phyloP scores from a whole-genome alignment of 371 early-diverging fungal genomes.

The Apophysomyces variabilis region DNA sequence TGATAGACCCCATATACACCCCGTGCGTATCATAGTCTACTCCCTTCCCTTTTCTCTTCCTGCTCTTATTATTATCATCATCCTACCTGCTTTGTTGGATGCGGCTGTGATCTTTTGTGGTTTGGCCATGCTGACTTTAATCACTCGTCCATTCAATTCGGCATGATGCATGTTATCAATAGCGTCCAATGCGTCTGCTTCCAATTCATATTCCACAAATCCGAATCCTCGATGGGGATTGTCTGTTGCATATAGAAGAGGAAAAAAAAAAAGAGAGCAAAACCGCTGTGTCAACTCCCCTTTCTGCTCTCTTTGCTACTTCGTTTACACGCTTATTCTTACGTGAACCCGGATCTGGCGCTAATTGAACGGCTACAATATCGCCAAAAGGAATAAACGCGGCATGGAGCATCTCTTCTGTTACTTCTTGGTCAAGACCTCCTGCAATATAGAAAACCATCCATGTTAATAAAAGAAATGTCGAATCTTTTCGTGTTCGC shows the following conservation, averaged over 20 bases:
- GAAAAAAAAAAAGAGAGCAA: too few species aligned
- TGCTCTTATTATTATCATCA: not conserved
- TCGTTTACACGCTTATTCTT: slow-evolving; percentile 20
- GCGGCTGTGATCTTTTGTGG: slow-evolving; percentile 66
- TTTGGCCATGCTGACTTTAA: slow-evolving; percentile 87
- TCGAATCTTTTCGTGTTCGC: not conserved
- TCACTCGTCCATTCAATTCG: slow-evolving; percentile 88
- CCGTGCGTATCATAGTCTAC: too few species aligned
- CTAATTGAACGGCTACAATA: slow-evolving; percentile 85
- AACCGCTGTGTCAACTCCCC: too few species aligned
- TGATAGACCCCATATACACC: too few species aligned
- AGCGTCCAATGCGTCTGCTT: slow-evolving; percentile 87
- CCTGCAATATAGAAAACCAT: slow-evolving; percentile 43
- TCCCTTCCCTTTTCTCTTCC: not conserved
- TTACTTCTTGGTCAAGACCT: slow-evolving; percentile 85
- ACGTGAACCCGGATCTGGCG: slow-evolving; percentile 78
- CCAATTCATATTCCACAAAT: slow-evolving; percentile 90
- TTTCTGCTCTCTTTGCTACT: not conserved
- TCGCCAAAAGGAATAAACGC: slow-evolving; percentile 98
- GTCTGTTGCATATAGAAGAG: slow-evolving; percentile 25
- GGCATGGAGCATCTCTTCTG: slow-evolving; percentile 76
- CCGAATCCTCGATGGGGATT: slow-evolving; percentile 91
- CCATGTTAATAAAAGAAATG: too few species aligned
- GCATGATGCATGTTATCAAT: slow-evolving; percentile 93
- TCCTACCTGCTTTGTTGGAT: slow-evolving; percentile 63